Evolutionary conservation across 345 rosid genomes (phyloP).

Genomic region (Hibiscus tridactylites): DNA sequence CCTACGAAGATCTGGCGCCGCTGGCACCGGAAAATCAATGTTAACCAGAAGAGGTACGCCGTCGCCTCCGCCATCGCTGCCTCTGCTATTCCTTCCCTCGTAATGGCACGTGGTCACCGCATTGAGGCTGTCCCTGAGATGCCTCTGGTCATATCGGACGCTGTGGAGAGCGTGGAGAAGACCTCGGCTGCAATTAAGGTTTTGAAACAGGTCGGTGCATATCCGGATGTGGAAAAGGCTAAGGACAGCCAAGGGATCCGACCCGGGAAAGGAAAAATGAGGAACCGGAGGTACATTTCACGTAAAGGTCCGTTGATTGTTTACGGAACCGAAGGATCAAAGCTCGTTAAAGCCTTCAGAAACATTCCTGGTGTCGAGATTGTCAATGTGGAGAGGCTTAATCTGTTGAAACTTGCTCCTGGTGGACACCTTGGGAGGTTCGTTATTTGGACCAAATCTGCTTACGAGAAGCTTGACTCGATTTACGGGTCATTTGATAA

Average conservation of each 20-base stretch:
- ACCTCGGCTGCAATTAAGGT: slow-evolving; percentile 76
- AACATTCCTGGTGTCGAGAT: slow-evolving; percentile 94
- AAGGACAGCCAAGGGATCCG: slow-evolving; percentile 82
- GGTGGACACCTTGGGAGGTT: slow-evolving; percentile 99
- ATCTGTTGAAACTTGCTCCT: slow-evolving; percentile 80
- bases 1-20: slow-evolving; percentile 95
- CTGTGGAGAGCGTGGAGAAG: slow-evolving; percentile 65
- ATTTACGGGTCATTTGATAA: slow-evolving; percentile 82
- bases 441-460: slow-evolving; percentile 90
- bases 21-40: slow-evolving; percentile 88
- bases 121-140: slow-evolving; percentile 73
- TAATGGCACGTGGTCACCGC: slow-evolving; percentile 87
- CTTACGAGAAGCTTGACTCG: slow-evolving; percentile 82
- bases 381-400: slow-evolving; percentile 73
- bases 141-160: slow-evolving; percentile 74
- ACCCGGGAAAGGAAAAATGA: slow-evolving; percentile 74
- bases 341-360: slow-evolving; percentile 83
- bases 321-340: slow-evolving; percentile 68
- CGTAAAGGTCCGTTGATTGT: slow-evolving; percentile 90
- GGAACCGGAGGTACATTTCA: slow-evolving; percentile 77
- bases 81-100: slow-evolving; percentile 72
- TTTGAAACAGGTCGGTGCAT: slow-evolving; percentile 79
- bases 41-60: slow-evolving; percentile 82
- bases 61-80: slow-evolving; percentile 93
- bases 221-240: slow-evolving; percentile 75